Conservation (phyloP, 805 yeast species). For the Vanderwaltozyma yarrowii region DNA sequence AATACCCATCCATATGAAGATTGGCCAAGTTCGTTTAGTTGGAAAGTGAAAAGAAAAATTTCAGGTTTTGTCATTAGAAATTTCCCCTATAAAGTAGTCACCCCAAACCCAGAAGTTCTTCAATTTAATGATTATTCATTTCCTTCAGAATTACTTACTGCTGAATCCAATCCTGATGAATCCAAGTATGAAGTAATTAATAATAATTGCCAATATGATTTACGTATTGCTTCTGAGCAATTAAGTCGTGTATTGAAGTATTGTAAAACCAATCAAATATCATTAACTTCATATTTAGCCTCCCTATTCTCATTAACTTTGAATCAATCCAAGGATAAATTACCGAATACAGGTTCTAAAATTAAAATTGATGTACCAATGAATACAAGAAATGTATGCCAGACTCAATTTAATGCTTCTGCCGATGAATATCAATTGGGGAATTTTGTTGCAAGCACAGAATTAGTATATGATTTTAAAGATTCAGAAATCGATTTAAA, state of each 20-base stretch:
- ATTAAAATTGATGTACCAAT: slow-evolving; percentile 16
- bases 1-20: slow-evolving; percentile 13
- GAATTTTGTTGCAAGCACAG: slow-evolving; percentile 15
- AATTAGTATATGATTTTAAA: slow-evolving; percentile 2
- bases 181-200: slow-evolving; percentile 9
- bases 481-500: neutral
- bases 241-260: slow-evolving; percentile 7
- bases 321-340: neutral
- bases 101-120: slow-evolving; percentile 5
- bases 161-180: neutral
- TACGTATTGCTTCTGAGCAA: slow-evolving; percentile 5
- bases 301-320: slow-evolving; percentile 7
- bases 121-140: slow-evolving; percentile 13
- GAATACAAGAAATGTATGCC: slow-evolving; percentile 15
- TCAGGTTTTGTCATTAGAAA: slow-evolving; percentile 6
- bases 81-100: slow-evolving; percentile 9
- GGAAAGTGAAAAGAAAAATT: slow-evolving; percentile 7
- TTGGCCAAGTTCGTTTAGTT: slow-evolving; percentile 16
- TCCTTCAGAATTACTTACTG: slow-evolving; percentile 7
- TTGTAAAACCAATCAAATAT: slow-evolving; percentile 15
- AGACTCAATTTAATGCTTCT: slow-evolving; percentile 3
- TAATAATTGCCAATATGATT: slow-evolving; percentile 10
- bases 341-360: slow-evolving; percentile 4
- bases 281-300: slow-evolving; percentile 17
- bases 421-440: slow-evolving; percentile 13